Conservation (phyloP, 768 basidiomycete genomes). For the Suillus subalutaceus region DNA sequence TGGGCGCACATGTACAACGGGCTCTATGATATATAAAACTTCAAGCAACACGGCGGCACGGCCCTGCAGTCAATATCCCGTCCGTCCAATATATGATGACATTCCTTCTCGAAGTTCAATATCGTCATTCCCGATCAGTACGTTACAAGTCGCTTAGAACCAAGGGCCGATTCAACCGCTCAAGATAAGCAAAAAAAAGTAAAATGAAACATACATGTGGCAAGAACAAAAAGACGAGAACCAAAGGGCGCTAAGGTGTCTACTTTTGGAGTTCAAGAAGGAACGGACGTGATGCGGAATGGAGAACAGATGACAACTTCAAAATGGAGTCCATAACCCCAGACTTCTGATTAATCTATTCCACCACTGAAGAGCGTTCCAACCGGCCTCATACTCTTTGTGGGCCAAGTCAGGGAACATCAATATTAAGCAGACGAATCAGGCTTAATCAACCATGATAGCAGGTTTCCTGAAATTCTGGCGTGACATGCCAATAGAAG, state of each 20-base stretch:
- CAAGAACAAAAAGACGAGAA: neutral
- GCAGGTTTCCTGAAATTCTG: constrained; percentile 26
- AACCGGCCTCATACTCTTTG: no score
- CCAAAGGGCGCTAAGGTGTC: neutral
- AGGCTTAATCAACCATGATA: constrained; percentile 11
- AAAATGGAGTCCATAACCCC: no score
- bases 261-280: neutral
- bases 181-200: neutral
- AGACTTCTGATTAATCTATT: no score
- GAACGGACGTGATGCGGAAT: neutral
- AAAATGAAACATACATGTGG: neutral
- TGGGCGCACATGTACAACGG: neutral
- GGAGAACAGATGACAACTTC: no score
- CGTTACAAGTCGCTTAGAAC: neutral
- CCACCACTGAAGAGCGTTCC: no score
- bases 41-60: neutral
- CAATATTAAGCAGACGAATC: neutral
- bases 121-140: neutral
- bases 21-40: neutral
- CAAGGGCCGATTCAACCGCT: neutral
- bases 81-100: neutral
- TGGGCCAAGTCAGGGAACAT: neutral
- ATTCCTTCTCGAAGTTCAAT: neutral
- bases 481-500: neutral
- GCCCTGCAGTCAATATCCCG: constrained; percentile 6